These are phyloP conservation scores for Coffea humblotiana DNA, from an alignment of 305 asterid species.

Conservation along the genomic window DNA sequence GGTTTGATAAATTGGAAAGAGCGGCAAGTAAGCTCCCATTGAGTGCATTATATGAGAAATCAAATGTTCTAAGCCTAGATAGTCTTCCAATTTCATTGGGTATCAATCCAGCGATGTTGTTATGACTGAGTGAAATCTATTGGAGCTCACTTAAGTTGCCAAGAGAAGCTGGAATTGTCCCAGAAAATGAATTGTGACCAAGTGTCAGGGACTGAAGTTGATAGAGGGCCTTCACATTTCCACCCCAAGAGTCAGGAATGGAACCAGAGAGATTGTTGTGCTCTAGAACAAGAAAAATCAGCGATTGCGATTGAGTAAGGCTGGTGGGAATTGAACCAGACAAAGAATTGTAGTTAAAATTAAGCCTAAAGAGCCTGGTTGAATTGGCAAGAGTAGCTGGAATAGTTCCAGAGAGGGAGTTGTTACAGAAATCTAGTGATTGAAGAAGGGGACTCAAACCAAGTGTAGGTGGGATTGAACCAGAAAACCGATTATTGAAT, in stretches of 20 bases:
- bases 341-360: conserved; percentile 64
- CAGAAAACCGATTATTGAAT: conserved; percentile 68
- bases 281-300: conserved; percentile 57
- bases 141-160: conserved; percentile 36
- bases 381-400: conserved; percentile 57
- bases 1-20: conserved; percentile 44
- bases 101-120: conserved; percentile 41
- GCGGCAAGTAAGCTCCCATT: conserved; percentile 55
- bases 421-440: conserved; percentile 71
- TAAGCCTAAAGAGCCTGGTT: conserved; percentile 67
- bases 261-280: conserved; percentile 65
- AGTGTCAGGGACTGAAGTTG: conserved; percentile 52
- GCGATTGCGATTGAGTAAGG: conserved; percentile 50
- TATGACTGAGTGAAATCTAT: conserved; percentile 43
- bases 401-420: conserved; percentile 60
- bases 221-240: conserved; percentile 26
- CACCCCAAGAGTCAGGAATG: conserved; percentile 64
- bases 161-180: conserved; percentile 47
- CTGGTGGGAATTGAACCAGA: conserved; percentile 62
- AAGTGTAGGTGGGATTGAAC: conserved; percentile 77
- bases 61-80: conserved; percentile 42
- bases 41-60: conserved; percentile 51
- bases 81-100: conserved; percentile 46
- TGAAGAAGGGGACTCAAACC: conserved; percentile 69
- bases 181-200: conserved; percentile 51